Evolutionary conservation across 139 green algal species (phyloP).

Genomic region (Yamagishiella unicocca): DNA sequence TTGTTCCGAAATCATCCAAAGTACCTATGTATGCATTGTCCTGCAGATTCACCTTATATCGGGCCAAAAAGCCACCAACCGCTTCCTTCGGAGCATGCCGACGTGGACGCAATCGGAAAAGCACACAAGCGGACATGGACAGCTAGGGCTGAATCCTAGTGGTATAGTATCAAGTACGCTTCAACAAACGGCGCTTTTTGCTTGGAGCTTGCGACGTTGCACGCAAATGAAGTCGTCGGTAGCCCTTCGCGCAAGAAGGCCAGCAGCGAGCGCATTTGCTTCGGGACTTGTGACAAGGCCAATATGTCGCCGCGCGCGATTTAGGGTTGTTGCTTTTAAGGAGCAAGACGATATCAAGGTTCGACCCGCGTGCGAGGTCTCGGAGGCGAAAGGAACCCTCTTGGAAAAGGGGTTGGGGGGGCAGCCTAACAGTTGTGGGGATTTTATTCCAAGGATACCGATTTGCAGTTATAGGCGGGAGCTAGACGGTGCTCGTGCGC

Average conservation of each 20-base stretch:
- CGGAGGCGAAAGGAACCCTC: no score
- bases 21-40: no score
- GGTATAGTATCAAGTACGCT: no score
- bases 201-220: no score
- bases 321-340: constrained; percentile 2
- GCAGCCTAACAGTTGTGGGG: no score
- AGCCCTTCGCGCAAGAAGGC: not conserved
- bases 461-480: no score
- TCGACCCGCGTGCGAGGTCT: not conserved
- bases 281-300: not conserved
- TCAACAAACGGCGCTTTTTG: no score
- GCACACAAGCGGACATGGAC: not conserved
- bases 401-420: no score
- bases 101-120: not conserved
- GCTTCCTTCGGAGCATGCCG: not conserved
- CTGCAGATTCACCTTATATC: not conserved
- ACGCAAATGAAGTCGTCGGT: not conserved
- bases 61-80: not conserved
- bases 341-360: constrained; percentile 27
- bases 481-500: no score
- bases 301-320: not conserved
- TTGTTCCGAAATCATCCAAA: no score
- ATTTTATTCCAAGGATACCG: no score
- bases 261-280: not conserved
- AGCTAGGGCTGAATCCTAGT: no score